A percentile compares a stretch with the other conserved stretches of the same genome.
Evolutionary conservation across 352 stramenopile genomes (phyloP).

Genomic region (Phytopythium aichiense): DNA sequence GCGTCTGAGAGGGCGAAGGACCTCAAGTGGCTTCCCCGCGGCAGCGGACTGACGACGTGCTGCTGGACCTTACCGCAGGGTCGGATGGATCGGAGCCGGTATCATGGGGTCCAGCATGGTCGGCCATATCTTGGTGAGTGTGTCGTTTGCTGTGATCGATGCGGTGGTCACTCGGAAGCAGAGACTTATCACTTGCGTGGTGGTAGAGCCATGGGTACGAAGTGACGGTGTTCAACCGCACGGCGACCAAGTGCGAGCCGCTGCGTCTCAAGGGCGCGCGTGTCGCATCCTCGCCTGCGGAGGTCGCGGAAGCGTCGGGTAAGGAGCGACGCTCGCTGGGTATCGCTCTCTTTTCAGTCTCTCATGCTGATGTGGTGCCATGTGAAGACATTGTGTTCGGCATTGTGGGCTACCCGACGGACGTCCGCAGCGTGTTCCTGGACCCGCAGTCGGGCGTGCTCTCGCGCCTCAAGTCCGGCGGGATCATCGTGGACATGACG

Average conservation of each 20-base stretch:
- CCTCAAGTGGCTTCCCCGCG: neutral
- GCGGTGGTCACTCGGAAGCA: neutral
- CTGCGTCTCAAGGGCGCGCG: conserved; percentile 74
- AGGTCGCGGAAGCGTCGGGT: conserved; percentile 78
- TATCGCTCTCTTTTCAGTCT: neutral
- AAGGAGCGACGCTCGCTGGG: neutral
- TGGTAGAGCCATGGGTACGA: conserved; percentile 77
- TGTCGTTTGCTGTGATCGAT: neutral
- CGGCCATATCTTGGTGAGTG: conserved; percentile 71
- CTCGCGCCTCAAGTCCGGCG: conserved; percentile 58
- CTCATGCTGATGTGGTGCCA: neutral
- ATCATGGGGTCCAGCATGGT: conserved; percentile 91
- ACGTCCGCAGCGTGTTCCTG: conserved; percentile 78
- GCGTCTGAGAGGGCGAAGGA: neutral
- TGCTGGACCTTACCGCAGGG: conserved; percentile 20
- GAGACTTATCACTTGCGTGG: neutral
- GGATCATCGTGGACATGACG: conserved; percentile 91
- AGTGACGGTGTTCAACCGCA: conserved; percentile 87
- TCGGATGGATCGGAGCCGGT: conserved; percentile 83
- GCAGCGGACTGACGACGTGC: neutral
- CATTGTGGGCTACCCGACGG: conserved; percentile 87
- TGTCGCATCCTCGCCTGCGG: conserved; percentile 62
- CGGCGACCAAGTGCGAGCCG: conserved; percentile 71
- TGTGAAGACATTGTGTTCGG: conserved; percentile 83
- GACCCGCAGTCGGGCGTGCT: conserved; percentile 62